Evolutionary conservation across 345 rosid species (phyloP).

Genomic region (Raphanus raphanistrum): DNA sequence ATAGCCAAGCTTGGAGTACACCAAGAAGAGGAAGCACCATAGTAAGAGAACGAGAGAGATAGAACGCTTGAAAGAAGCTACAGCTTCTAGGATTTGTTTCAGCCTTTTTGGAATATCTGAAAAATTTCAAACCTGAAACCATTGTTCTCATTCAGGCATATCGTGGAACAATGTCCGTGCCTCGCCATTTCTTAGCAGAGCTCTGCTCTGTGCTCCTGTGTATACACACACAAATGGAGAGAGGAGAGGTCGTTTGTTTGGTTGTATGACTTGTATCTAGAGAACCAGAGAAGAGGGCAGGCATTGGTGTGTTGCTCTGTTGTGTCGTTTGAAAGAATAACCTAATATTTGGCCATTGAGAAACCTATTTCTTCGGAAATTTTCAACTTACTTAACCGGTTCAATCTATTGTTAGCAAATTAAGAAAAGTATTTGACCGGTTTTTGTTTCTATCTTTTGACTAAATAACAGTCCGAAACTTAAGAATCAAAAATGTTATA

Average conservation of each 20-base stretch:
- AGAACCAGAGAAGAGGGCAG: background rate
- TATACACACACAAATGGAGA: background rate
- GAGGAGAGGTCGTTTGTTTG: background rate
- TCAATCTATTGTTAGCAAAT: too few relatives aligned
- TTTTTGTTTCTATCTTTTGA: background rate
- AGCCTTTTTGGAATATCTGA: background rate
- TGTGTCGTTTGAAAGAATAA: background rate
- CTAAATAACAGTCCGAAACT: background rate
- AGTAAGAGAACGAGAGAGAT: constrained; percentile 55
- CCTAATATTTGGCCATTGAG: too few relatives aligned
- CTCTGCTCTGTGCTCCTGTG: constrained; percentile 1
- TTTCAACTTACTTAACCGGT: too few relatives aligned
- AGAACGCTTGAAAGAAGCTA: constrained; percentile 50
- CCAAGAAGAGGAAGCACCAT: constrained; percentile 65
- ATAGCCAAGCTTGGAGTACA: constrained; percentile 60
- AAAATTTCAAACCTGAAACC: constrained; percentile 12
- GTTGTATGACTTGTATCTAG: constrained; percentile 9
- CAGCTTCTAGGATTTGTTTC: constrained; percentile 7
- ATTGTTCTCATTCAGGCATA: constrained; percentile 33
- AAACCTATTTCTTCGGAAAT: too few relatives aligned
- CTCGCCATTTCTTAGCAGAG: background rate
- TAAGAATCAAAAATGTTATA: background rate
- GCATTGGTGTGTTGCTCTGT: too few relatives aligned
- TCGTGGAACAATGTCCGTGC: constrained; percentile 36
- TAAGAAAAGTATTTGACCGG: too few relatives aligned